A percentile compares a stretch with the other conserved stretches of the same genome.
Evolutionary conservation across 1,284 basidiomycete genomes (phyloP).

Genomic region (Amylostereum chailletii): DNA sequence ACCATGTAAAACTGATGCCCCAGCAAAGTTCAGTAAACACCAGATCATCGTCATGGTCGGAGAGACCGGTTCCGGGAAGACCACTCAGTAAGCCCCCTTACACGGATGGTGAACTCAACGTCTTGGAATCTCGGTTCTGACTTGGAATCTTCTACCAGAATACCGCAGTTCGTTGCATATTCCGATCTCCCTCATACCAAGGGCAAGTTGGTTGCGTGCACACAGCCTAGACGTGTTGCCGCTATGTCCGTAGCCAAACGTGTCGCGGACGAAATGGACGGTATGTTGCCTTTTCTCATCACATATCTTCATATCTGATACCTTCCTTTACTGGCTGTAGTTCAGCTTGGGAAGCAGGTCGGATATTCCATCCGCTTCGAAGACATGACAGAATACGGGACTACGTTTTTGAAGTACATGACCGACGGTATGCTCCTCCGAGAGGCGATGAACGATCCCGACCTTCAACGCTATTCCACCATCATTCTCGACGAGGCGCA

Average conservation of each 20-base stretch:
- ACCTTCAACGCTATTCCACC: constrained; percentile 85
- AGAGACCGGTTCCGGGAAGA: constrained; percentile 97
- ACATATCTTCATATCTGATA: neutral
- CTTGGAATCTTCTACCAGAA: neutral
- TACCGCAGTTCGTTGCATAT: constrained; percentile 69
- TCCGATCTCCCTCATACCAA: constrained; percentile 86
- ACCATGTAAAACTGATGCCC: constrained; percentile 23
- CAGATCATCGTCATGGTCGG: constrained; percentile 96
- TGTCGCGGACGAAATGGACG: constrained; percentile 98
- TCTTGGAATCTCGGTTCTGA: too few species aligned
- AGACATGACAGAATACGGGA: constrained; percentile 89
- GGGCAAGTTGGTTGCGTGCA: constrained; percentile 92
- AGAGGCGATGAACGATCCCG: constrained; percentile 96
- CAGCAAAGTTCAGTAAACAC: constrained; percentile 66
- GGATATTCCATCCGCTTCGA: constrained; percentile 99
- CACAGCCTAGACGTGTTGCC: constrained; percentile 94
- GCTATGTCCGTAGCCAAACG: constrained; percentile 98
- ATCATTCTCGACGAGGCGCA: constrained; percentile 99
- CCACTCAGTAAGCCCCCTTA: constrained; percentile 71
- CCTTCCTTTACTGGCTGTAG: constrained; percentile 28
- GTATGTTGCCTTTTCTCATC: constrained; percentile 31
- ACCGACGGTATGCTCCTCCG: constrained; percentile 98
- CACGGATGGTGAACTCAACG: too few species aligned
- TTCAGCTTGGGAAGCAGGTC: constrained; percentile 87
- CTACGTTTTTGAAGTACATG: constrained; percentile 97